phyloP scores from a whole-genome alignment of 176 grass and related monocot species.

The Dendrocalamus sinicus region DNA sequence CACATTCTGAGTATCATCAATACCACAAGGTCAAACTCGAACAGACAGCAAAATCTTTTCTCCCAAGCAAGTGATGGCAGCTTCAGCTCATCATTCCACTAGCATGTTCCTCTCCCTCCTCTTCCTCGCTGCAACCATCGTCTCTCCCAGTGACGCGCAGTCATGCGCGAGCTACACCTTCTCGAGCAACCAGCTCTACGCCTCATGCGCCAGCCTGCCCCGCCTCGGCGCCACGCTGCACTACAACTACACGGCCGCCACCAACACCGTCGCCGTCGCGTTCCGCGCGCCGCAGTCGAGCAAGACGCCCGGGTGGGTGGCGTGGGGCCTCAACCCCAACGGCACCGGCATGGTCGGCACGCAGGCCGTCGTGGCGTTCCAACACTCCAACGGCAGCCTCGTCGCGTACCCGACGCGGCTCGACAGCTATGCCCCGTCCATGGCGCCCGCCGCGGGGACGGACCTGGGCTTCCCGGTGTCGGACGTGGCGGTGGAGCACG shows the following conservation, averaged over 20 bases:
- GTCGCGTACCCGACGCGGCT: conserved; percentile 72
- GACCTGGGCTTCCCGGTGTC: conserved; percentile 56
- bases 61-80: conserved; percentile 34
- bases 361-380: conserved; percentile 74
- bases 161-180: conserved; percentile 70
- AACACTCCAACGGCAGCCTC: conserved; percentile 68
- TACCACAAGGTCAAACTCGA: background rate
- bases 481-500: conserved; percentile 53
- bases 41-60: background rate
- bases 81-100: conserved; percentile 25
- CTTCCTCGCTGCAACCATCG: background rate
- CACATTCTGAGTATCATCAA: background rate
- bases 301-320: conserved; percentile 60
- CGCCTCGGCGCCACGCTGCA: conserved; percentile 77
- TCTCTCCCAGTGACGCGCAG: background rate
- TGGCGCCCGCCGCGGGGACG: conserved; percentile 44
- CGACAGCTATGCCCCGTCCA: conserved; percentile 78
- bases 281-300: conserved; percentile 68
- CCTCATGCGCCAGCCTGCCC: conserved; percentile 65
- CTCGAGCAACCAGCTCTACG: conserved; percentile 60
- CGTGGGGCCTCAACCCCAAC: conserved; percentile 83
- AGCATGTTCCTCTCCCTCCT: conserved; percentile 29
- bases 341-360: conserved; percentile 74
- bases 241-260: conserved; percentile 63
- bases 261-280: conserved; percentile 56